Conservation (phyloP, 2,329 filamentous ascomycete species). For the Colletotrichum horii region DNA sequence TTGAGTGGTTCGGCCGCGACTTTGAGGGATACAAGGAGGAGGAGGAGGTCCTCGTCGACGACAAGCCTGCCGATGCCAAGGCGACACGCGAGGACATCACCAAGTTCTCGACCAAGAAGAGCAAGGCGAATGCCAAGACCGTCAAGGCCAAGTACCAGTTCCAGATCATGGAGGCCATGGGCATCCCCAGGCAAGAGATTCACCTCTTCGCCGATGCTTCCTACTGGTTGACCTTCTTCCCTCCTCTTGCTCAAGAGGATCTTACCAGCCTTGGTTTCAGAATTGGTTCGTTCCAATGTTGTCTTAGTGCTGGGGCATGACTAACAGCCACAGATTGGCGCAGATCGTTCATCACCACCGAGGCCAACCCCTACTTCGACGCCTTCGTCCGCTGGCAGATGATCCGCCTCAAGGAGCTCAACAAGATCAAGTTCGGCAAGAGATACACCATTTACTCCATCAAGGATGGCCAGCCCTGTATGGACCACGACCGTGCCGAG, state of each 20-base stretch:
- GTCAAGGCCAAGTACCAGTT: constrained; percentile 96
- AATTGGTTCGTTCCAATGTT: background rate
- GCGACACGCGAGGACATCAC: constrained; percentile 80
- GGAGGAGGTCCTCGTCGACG: constrained; percentile 56
- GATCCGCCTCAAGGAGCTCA: constrained; percentile 85
- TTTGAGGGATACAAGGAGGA: constrained; percentile 80
- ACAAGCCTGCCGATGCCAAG: constrained; percentile 52
- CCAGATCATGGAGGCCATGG: constrained; percentile 92
- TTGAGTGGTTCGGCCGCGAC: constrained; percentile 85
- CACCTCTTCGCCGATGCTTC: constrained; percentile 91
- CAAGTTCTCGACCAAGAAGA: constrained; percentile 92
- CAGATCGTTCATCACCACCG: constrained; percentile 75
- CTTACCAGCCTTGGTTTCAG: constrained; percentile 21
- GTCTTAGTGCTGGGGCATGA: background rate
- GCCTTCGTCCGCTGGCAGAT: constrained; percentile 97
- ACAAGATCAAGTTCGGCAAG: constrained; percentile 94
- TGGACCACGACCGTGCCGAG: constrained; percentile 53
- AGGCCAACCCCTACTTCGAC: constrained; percentile 94
- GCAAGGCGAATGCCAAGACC: constrained; percentile 88
- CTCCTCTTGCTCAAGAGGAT: constrained; percentile 37
- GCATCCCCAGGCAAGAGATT: constrained; percentile 86
- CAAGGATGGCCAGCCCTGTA: constrained; percentile 58
- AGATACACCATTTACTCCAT: constrained; percentile 92
- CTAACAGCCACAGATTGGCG: constrained; percentile 43
- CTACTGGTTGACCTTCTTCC: constrained; percentile 93